Evolutionary conservation across 2,329 filamentous ascomycete species (phyloP), one percentile per base, ranked within the genome.

Genomic region (Thelonectria olida): DNA sequence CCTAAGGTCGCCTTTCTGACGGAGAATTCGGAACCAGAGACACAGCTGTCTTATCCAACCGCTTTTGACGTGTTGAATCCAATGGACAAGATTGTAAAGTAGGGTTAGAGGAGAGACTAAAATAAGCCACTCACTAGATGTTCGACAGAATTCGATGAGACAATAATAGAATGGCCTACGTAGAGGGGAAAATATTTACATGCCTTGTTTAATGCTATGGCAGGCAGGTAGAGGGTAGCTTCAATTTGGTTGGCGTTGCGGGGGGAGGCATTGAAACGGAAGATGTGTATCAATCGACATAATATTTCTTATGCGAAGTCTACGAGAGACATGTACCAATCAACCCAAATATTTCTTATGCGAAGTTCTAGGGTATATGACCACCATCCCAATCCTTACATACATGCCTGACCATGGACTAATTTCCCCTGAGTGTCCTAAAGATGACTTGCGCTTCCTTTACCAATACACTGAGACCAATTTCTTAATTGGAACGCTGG

Each of bases 361-460:
- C n/a, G 58, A 28, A 36, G 61, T 59, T 68, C 58, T 56, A 56
- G 62, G 67, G 64, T 70, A 67, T 71, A 38, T 62, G 57, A 59
- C 44, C 45, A 63, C 45, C 42, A 38, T 50, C 36, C 48, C 17
- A 41, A 15, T 64, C 47, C 49, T 67, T 49, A 54, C 64, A n/a
- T n/a, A n/a, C 31, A 34, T 34, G 31, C 31, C 31, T 34, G 31
- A 34, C 45, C 44, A 39, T 51, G 44, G 49, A 28, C 45, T 31
- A 45, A 41, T 38, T 57, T 55, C 58, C 42, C 27, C 42, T 47
- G 28, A 55, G 19, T 42, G 49, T 58, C 50, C n/a, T 48, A 8
- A 34, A 50, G 34, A 34, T 15, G n/a, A 27, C 15, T 31, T 17
- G 38, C 44, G 31, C 39, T 49, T 28, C 34, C 5, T 20, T 15